Conservation (phyloP, 345 rosid genomes). For the Mercurialis annua region DNA sequence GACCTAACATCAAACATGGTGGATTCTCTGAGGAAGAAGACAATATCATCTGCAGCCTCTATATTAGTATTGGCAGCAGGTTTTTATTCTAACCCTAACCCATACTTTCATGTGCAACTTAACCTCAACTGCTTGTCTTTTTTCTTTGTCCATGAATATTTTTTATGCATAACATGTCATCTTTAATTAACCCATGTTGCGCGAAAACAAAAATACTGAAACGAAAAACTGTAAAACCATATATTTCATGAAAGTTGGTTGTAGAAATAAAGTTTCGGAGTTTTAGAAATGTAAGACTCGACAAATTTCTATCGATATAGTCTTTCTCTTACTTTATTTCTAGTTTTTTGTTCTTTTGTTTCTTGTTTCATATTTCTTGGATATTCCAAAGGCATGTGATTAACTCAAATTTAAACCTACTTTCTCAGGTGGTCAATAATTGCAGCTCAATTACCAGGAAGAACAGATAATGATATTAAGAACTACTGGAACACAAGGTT, state of each 20-base stretch:
- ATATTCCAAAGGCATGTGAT: not conserved
- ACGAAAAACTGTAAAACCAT: no score
- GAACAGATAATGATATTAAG: slow-evolving; percentile 97
- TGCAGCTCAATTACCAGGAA: slow-evolving; percentile 97
- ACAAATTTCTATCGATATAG: no score
- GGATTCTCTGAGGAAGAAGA: slow-evolving; percentile 99
- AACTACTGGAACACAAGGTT: slow-evolving; percentile 96
- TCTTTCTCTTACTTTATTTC: no score
- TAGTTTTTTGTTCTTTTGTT: slow-evolving; percentile 25
- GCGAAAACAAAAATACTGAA: no score
- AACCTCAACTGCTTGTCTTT: slow-evolving; percentile 37
- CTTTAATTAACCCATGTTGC: not conserved
- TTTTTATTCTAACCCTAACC: slow-evolving; percentile 23
- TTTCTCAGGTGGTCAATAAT: slow-evolving; percentile 88
- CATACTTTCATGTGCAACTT: not conserved
- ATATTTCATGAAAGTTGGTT: no score
- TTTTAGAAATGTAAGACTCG: no score
- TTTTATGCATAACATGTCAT: not conserved
- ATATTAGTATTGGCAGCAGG: slow-evolving; percentile 99
- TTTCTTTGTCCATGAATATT: slow-evolving; percentile 41
- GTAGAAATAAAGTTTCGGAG: no score
- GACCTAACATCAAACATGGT: slow-evolving; percentile 96
- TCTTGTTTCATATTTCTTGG: slow-evolving; percentile 21
- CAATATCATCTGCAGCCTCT: slow-evolving; percentile 92
- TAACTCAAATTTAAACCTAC: slow-evolving; percentile 4